Evolutionary conservation across 139 green algal genomes (phyloP).

Genomic region (Coelastrella sp.): DNA sequence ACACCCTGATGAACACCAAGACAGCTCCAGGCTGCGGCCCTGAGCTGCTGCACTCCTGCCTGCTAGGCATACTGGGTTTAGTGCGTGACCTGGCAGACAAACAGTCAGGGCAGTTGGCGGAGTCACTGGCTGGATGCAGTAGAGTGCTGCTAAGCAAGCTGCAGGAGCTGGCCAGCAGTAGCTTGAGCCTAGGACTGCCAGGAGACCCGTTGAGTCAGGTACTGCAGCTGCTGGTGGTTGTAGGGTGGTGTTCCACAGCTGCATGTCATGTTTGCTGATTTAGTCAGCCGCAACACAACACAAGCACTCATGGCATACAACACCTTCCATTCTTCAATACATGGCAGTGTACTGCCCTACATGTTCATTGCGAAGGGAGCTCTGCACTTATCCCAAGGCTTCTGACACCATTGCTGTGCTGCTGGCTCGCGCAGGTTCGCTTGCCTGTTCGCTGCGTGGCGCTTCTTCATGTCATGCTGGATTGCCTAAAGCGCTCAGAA

Average conservation of each 20-base stretch:
- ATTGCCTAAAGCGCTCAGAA: constrained; percentile 46
- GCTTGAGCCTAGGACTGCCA: constrained; percentile 57
- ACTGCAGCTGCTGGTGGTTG: neutral
- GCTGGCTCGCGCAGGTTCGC: constrained; percentile 38
- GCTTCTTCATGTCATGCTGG: constrained; percentile 69
- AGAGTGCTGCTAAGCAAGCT: constrained; percentile 67
- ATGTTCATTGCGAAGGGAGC: no score
- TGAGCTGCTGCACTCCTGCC: constrained; percentile 36
- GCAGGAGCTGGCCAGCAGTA: constrained; percentile 60
- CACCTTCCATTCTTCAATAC: no score
- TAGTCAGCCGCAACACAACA: no score
- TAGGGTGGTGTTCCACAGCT: no score
- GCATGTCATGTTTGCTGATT: no score
- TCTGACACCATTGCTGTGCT: neutral
- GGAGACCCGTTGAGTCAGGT: constrained; percentile 58
- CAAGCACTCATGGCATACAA: no score
- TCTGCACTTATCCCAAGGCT: no score
- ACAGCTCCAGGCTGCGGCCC: constrained; percentile 17
- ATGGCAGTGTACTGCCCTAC: no score
- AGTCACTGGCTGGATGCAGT: constrained; percentile 45
- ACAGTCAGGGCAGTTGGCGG: constrained; percentile 42
- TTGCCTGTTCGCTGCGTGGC: constrained; percentile 61
- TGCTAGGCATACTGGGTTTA: constrained; percentile 14
- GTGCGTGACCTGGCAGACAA: constrained; percentile 50
- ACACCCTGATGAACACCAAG: constrained; percentile 44